A percentile compares a stretch with the other conserved stretches of the same genome.
Conservation (phyloP, 345 rosid species). For the Excoecaria agallocha region DNA sequence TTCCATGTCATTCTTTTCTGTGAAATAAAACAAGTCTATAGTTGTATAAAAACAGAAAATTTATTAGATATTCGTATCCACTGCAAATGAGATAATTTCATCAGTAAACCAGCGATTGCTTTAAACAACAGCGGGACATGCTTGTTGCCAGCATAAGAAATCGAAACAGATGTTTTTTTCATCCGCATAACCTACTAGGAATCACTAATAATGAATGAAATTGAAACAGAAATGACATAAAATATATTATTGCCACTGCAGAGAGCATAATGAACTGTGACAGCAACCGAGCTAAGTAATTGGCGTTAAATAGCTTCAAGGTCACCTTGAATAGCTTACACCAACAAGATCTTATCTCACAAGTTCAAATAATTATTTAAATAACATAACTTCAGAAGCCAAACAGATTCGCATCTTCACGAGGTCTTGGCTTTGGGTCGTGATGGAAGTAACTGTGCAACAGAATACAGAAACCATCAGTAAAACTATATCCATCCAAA, state of each 20-base stretch:
- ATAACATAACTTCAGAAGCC: constrained; percentile 19
- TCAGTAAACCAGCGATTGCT: too few species aligned
- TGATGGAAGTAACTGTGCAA: constrained; percentile 64
- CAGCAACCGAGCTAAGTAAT: constrained; percentile 15
- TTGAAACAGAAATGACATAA: neutral
- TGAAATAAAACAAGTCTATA: too few species aligned
- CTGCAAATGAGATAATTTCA: too few species aligned
- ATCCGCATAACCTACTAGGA: too few species aligned
- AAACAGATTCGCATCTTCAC: constrained; percentile 29
- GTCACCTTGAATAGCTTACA: constrained; percentile 31
- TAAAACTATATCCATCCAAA: neutral
- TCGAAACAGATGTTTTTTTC: neutral
- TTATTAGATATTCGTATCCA: too few species aligned
- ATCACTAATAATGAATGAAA: neutral
- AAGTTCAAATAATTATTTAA: constrained; percentile 30
- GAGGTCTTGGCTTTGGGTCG: constrained; percentile 54
- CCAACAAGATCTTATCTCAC: constrained; percentile 24
- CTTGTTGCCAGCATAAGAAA: neutral
- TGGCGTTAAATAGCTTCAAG: neutral
- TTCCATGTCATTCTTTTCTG: too few species aligned
- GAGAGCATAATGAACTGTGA: constrained; percentile 14
- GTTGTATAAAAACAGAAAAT: too few species aligned
- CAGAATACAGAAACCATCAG: constrained; percentile 15
- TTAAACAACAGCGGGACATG: too few species aligned
- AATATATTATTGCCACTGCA: constrained; percentile 6